Evolutionary conservation across 179 eudicot genomes (phyloP), one percentile per base, ranked within the genome.

Genomic region (Gypsophila paniculata): DNA sequence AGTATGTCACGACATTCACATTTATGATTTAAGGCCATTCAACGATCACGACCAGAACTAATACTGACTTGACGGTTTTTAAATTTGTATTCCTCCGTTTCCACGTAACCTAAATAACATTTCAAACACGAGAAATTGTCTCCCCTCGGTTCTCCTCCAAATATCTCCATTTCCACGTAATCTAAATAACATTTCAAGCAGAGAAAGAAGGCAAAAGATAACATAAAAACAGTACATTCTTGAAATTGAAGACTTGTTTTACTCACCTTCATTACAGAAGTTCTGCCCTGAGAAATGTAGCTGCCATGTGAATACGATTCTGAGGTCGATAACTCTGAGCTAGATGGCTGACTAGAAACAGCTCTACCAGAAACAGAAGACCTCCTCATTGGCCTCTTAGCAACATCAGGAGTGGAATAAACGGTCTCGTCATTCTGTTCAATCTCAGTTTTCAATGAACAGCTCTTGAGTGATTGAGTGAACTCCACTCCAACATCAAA

Each of bases 221-320:
- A 29, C n/a, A 13, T 13, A 15, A 23, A 53, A 19, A 8, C 21
- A 8, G 26, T 4, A 58, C 10, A n/a, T n/a, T n/a, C n/a, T n/a
- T n/a, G 21, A 36, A 53, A 39, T 59, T 0, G 6, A 36, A 6
- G n/a, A 4, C 19, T 21, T 6, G 13, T 14, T 15, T 19, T 25
- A 26, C 72, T 64, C 52, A 76, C 79, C 79, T 54, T 51, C 19
- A 12, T 51, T 15, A 12, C 44, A 44, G 71, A 22, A 64, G 63
- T 34, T 3, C 13, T 66, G 32, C 65, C 29, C 65, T 65, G 76
- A 55, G 71, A 39, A 54, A 36, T 39, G 49, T 61, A 48, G 48
- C 67, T 72, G 12, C 58, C 67, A 60, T 26, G 15, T n/a, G 68
- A 72, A 25, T 11, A 53, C 25, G 59, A 26, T 8, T 72, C 74